A percentile compares a stretch with the other conserved stretches of the same genome.
Conservation (phyloP, 176 grass and related monocot species). For the Oryza coarctata region DNA sequence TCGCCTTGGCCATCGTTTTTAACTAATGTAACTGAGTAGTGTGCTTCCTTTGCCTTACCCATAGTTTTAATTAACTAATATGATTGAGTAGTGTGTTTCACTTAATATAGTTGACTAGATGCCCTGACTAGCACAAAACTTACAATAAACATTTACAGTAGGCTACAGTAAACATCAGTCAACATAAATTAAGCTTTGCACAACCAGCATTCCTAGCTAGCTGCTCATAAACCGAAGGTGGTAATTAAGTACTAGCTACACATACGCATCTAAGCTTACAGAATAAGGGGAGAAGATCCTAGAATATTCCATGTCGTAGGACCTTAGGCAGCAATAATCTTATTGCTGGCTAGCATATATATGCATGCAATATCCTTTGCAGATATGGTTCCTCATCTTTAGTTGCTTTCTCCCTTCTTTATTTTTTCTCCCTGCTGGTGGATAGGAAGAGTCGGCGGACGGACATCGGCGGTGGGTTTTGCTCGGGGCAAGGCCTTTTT, state of each 20-base stretch:
- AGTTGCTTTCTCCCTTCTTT: background rate
- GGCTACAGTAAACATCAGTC: background rate
- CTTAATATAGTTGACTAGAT: background rate
- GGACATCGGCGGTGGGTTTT: no score
- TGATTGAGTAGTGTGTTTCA: background rate
- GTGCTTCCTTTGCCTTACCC: background rate
- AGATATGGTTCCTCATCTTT: constrained; percentile 22
- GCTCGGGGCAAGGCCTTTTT: no score
- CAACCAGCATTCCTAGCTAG: background rate
- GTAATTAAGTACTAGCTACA: background rate
- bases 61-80: background rate
- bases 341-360: background rate
- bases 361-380: constrained; percentile 2
- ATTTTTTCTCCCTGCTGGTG: background rate
- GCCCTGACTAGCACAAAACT: background rate
- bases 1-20: background rate
- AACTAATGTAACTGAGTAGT: background rate
- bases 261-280: background rate
- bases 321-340: background rate
- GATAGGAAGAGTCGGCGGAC: no score
- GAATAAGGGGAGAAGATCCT: constrained; percentile 21
- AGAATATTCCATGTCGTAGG: constrained; percentile 25
- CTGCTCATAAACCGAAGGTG: background rate
- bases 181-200: background rate
- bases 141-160: background rate